Base-by-base conservation (phyloP, 106 monocot species). In the Dendrobium officinale region DNA sequence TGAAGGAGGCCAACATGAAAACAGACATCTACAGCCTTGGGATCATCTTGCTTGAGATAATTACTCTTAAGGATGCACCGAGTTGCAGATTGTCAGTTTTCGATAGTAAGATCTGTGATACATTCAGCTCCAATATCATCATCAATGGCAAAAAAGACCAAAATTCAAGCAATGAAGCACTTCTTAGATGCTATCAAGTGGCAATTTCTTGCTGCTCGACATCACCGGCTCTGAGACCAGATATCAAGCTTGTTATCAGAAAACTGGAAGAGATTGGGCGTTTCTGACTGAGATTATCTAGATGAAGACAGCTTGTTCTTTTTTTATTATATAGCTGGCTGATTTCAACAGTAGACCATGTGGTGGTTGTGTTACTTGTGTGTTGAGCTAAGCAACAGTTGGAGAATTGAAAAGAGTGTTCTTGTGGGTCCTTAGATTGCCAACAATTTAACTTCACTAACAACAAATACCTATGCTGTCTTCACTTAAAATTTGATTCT, bases 171-270 rank as follows among this genome's bases (percentile, higher is more conserved):
- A 90, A 91, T 80, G 85, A 88, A 48, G 66, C 79, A 8, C 54
- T 89, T 86, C 40, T 90, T 15, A 80, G 59, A 47, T 89, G 86
- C 82, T 98, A 91, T 80, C 89, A 88, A 67, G 73, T 98, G 44
- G 92, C 92, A 8, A 92, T 86, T 83, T 80, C 91, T 79, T 98
- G 98, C 77, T 95, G 98, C 78, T 95, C 91, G 20, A 92, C 94
- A 44, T 92, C 91, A 0, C 92, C 94, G 10, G 72, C 82, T 1
- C 41, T 92, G 80, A 95, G 98, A 83, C 98, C 98, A 4, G 87
- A 92, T 68, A 91, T 90, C 10, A 91, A 86, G 79, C 77, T 80
- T 0, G 75, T 95, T 22, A 41, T 95, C 27, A 56, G 82, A 79
- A 87, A 55, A 78, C 88, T 98, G 7, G 88, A 94, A 85, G 94